Evolutionary conservation across 345 rosid species (phyloP).

Genomic region (Combretum micranthum): DNA sequence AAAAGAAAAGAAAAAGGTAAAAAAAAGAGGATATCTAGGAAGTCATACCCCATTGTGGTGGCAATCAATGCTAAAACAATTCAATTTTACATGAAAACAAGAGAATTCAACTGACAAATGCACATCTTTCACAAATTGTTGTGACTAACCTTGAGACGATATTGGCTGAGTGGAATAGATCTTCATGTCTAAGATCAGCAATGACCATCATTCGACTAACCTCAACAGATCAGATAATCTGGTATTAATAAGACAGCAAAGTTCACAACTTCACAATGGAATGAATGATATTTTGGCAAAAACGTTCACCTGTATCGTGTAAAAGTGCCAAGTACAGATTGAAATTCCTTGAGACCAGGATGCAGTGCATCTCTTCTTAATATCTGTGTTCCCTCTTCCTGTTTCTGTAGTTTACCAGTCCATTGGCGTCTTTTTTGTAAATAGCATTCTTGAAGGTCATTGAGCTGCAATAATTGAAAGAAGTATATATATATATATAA

Average conservation of each 20-base stretch:
- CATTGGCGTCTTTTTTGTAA: conserved; percentile 40
- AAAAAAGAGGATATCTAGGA: no score
- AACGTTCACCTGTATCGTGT: conserved; percentile 44
- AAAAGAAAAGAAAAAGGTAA: no score
- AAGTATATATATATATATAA: neutral
- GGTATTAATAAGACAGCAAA: conserved; percentile 1
- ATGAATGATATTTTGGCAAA: conserved; percentile 1
- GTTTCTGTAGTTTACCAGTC: conserved; percentile 13
- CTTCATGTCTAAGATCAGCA: conserved; percentile 53
- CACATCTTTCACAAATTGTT: conserved; percentile 1
- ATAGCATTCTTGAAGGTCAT: conserved; percentile 49
- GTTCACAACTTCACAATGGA: neutral
- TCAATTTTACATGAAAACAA: no score
- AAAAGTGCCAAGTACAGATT: conserved; percentile 36
- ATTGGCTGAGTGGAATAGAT: conserved; percentile 41
- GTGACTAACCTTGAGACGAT: conserved; percentile 47
- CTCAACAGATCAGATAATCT: conserved; percentile 12
- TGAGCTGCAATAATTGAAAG: conserved; percentile 29
- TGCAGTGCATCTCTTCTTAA: conserved; percentile 32
- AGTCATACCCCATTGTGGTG: no score
- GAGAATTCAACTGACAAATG: neutral
- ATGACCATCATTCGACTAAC: conserved; percentile 46
- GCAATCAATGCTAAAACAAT: no score
- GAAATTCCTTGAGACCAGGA: conserved; percentile 45
- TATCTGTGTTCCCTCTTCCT: conserved; percentile 27